These are phyloP conservation scores for Mortierella claussenii DNA, from an alignment of 192 early-diverging fungal species.

Conservation along the genomic window DNA sequence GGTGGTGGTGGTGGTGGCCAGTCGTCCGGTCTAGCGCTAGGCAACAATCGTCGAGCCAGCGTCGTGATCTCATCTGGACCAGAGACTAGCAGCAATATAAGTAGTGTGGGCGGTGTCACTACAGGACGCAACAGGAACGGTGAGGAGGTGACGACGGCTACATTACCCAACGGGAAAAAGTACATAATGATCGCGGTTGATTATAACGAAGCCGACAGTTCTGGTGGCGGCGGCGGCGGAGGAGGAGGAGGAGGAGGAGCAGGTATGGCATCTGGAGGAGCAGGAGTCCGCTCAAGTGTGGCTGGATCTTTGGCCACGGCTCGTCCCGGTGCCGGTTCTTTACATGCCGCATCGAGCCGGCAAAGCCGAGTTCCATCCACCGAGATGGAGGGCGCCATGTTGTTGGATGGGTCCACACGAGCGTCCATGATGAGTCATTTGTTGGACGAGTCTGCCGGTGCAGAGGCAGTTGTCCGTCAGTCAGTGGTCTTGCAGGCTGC, in stretches of 20 bases:
- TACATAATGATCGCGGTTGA: slow-evolving; percentile 51
- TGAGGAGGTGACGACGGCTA: slow-evolving; percentile 14
- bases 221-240: too few species aligned
- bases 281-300: too few species aligned
- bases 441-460: not conserved
- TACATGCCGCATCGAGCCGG: slow-evolving; percentile 5
- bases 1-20: not conserved
- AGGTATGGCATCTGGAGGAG: not conserved
- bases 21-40: not conserved
- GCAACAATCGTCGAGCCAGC: slow-evolving; percentile 6
- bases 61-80: not conserved
- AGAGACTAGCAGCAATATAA: slow-evolving; percentile 19
- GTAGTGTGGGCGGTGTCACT: not conserved
- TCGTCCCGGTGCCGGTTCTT: slow-evolving; percentile 7
- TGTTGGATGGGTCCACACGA: slow-evolving; percentile 7
- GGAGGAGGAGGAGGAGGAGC: not conserved
- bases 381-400: slow-evolving; percentile 1
- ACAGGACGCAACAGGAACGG: slow-evolving; percentile 13
- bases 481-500: slow-evolving; percentile 18
- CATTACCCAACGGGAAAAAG: slow-evolving; percentile 32
- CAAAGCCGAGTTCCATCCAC: slow-evolving; percentile 26
- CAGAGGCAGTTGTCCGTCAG: slow-evolving; percentile 8
- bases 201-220: slow-evolving; percentile 15
- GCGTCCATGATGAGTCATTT: slow-evolving; percentile 19
- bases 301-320: too few species aligned